phyloP scores from a whole-genome alignment of 2,329 filamentous ascomycete species.

The Sclerotinia borealis region DNA sequence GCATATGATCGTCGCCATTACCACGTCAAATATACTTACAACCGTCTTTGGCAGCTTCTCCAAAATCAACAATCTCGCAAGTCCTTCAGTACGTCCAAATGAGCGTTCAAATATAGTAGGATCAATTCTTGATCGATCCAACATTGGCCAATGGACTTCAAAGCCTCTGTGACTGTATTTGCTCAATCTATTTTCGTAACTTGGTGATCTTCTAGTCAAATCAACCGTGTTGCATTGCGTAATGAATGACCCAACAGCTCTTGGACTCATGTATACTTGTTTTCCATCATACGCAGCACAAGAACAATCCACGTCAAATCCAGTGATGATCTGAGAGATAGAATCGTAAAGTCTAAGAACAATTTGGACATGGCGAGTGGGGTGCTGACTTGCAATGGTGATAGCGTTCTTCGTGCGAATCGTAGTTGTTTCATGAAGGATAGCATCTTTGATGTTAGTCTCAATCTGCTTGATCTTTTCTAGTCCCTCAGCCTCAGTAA shows the following conservation, averaged over 20 bases:
- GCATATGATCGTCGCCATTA: not conserved
- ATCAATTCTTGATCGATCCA: constrained; percentile 71
- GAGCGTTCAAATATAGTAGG: constrained; percentile 83
- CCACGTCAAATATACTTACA: not conserved
- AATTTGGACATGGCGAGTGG: constrained; percentile 75
- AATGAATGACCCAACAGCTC: constrained; percentile 71
- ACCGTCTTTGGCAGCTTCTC: constrained; percentile 67
- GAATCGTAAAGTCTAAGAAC: constrained; percentile 82
- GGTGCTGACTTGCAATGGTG: constrained; percentile 79
- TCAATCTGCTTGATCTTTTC: constrained; percentile 85
- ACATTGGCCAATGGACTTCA: constrained; percentile 71
- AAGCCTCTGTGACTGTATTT: constrained; percentile 84
- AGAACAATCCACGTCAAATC: constrained; percentile 82
- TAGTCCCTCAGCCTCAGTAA: constrained; percentile 69
- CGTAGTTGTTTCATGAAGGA: constrained; percentile 76
- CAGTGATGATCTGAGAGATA: constrained; percentile 76
- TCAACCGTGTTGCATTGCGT: constrained; percentile 80
- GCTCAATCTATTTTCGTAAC: constrained; percentile 79
- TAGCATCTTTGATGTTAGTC: constrained; percentile 63
- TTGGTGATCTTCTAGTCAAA: constrained; percentile 71
- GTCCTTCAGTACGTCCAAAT: constrained; percentile 67
- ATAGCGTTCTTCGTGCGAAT: constrained; percentile 83
- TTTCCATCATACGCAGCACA: constrained; percentile 75
- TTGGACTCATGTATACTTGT: constrained; percentile 72
- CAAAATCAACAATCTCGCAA: constrained; percentile 72